phyloP scores from a whole-genome alignment of 2,329 filamentous ascomycete genomes.

The Claviceps sp. region DNA sequence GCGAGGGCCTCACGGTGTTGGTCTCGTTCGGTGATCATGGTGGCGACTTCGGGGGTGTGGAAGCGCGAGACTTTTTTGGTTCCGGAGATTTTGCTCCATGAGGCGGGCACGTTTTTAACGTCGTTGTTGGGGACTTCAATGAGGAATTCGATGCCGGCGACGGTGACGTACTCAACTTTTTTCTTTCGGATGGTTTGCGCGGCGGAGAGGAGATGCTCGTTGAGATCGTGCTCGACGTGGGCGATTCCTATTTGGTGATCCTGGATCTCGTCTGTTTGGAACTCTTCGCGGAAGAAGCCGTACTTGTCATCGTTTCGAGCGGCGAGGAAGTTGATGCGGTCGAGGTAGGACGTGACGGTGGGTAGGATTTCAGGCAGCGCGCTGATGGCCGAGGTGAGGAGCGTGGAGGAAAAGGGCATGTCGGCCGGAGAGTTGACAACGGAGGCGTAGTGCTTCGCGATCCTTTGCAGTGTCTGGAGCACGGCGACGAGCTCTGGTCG shows the following conservation, averaged over 20 bases:
- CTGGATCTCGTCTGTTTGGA: conserved; percentile 80
- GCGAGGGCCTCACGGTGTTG: conserved; percentile 90
- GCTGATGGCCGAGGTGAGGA: conserved; percentile 59
- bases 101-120: conserved; percentile 79
- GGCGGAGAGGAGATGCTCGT: conserved; percentile 59
- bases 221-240: conserved; percentile 79
- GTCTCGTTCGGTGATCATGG: conserved; percentile 73
- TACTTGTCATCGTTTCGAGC: conserved; percentile 88
- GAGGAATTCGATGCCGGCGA: conserved; percentile 84
- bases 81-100: conserved; percentile 87
- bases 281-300: conserved; percentile 73
- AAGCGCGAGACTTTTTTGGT: conserved; percentile 89
- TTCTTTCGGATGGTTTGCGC: conserved; percentile 60
- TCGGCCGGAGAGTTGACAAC: conserved; percentile 51
- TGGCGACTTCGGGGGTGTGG: conserved; percentile 82
- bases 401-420: conserved; percentile 56
- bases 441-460: conserved; percentile 58
- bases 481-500: conserved; percentile 76
- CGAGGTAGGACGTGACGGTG: conserved; percentile 60
- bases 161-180: conserved; percentile 62
- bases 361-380: conserved; percentile 64
- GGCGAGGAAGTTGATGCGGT: conserved; percentile 73
- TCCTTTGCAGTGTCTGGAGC: conserved; percentile 71
- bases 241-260: conserved; percentile 84
- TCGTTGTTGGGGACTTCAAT: conserved; percentile 79